Conservation (phyloP, 2,329 filamentous ascomycete species). For the Dactylellina cionopaga region DNA sequence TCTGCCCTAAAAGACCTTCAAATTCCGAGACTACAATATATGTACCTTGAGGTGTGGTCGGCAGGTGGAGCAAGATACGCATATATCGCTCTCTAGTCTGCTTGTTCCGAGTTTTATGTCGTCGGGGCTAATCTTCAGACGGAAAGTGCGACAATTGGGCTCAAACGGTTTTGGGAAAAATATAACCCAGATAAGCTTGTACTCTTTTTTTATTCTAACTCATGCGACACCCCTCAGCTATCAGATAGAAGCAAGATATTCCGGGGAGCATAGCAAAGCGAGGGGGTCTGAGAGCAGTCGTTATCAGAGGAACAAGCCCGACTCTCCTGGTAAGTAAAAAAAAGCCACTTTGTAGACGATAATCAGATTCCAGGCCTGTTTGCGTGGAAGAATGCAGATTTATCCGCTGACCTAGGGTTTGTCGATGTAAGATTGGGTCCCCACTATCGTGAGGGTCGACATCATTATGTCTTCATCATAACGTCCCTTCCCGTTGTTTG, state of each 20-base stretch:
- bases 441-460: slow-evolving; percentile 25
- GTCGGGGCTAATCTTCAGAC: no score
- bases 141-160: slow-evolving; percentile 7
- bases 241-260: no score
- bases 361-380: no score
- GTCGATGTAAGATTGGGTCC: background rate
- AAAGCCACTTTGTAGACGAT: no score
- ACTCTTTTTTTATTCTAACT: background rate
- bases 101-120: no score
- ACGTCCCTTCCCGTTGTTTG: slow-evolving; percentile 25
- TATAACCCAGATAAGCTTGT: slow-evolving; percentile 6
- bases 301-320: slow-evolving; percentile 29
- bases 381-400: slow-evolving; percentile 37
- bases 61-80: background rate
- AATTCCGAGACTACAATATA: background rate
- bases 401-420: slow-evolving; percentile 16
- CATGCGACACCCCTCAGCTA: slow-evolving; percentile 22
- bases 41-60: background rate
- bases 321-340: no score
- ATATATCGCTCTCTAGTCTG: no score
- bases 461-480: slow-evolving; percentile 35
- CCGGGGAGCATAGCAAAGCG: no score
- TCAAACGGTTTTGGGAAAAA: slow-evolving; percentile 2
- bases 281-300: background rate
- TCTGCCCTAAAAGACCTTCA: background rate